A percentile compares a stretch with the other conserved stretches of the same genome.
Evolutionary conservation across 176 grass and related monocot species (phyloP).

Genomic region (bread wheat (Triticum aestivum)): DNA sequence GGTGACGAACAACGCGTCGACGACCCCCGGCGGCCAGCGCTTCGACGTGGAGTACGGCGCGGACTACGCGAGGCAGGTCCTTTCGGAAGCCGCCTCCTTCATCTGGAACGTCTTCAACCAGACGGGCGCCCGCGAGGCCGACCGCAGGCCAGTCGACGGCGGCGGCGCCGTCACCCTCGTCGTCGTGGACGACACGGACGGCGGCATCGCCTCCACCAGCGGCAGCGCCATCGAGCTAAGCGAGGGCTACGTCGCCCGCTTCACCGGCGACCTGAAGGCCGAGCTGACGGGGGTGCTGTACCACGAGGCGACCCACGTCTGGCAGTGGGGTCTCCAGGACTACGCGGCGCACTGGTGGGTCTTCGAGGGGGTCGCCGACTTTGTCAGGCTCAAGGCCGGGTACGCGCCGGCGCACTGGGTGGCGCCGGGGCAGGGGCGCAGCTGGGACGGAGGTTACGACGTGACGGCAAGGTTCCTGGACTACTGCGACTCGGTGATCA

Average conservation of each 20-base stretch:
- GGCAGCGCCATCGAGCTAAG: neutral
- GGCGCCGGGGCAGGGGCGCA: neutral
- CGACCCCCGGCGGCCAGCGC: conserved; percentile 42
- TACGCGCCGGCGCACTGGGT: conserved; percentile 4
- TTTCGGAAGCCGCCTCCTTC: neutral
- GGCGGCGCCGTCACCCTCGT: neutral
- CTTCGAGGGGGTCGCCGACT: conserved; percentile 16
- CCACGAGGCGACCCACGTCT: conserved; percentile 10
- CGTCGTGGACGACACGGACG: neutral
- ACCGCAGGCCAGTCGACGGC: neutral
- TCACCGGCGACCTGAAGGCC: neutral
- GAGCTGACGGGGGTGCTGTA: conserved; percentile 3
- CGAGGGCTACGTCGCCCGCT: neutral
- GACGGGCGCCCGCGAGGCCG: neutral
- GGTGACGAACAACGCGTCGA: conserved; percentile 44
- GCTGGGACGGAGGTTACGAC: conserved; percentile 8
- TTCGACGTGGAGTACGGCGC: conserved; percentile 11
- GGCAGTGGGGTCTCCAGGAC: neutral
- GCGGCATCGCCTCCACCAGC: neutral
- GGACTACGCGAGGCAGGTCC: neutral
- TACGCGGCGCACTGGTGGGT: conserved; percentile 13
- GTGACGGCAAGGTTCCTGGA: neutral
- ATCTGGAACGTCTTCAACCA: conserved; percentile 4
- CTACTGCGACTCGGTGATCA: conserved; percentile 26
- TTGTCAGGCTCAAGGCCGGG: neutral